Base-by-base conservation (phyloP, 2,329 filamentous ascomycete genomes). In the Xylariaceae sp. region DNA sequence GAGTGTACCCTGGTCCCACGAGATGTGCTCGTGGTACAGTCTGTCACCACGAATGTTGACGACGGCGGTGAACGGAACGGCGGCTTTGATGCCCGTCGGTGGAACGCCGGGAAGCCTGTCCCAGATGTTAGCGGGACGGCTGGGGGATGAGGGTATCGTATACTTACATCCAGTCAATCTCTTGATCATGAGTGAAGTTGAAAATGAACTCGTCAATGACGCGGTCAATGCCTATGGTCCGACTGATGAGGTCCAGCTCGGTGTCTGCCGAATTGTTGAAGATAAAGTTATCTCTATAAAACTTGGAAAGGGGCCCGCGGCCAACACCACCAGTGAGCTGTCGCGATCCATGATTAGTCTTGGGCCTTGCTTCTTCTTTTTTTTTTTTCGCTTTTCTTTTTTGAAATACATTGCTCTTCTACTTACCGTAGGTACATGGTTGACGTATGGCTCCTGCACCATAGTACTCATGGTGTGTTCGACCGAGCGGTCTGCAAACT, bases 391-490 rank as follows among this genome's bases (percentile, higher is more conserved):
- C 1, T 85, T 86, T 2, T 85, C 85, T 0, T 79, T 82, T 47
- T 81, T 71, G n/a, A n/a, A n/a, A n/a, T n/a, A n/a, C n/a, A n/a
- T n/a, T n/a, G n/a, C n/a, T n/a, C n/a, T n/a, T n/a, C 22, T 6
- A 11, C 22, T 26, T 26, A 26, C 22, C 0, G 84, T 88, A 0
- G 85, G 82, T 2, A 89, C 71, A 56, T 89, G 83, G 56, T 89
- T 89, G 1, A 90, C 85, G 54, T 89, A 89, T 2, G 85, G 86
- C 59, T 88, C 79, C 36, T 81, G 72, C 2, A 89, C 84, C 85
- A 90, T 89, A 0, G 85, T 89, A n/a, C 71, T 72, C 85, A 90
- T 89, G 0, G 85, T 90, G 49, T 79, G 76, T 47, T 79, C 79
- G 0, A 88, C 84, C 2, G 78, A 78, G 9, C 84, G 73, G 41